Conservation (phyloP, 306 rosid species). For the Psophocarpus tetragonolobus region DNA sequence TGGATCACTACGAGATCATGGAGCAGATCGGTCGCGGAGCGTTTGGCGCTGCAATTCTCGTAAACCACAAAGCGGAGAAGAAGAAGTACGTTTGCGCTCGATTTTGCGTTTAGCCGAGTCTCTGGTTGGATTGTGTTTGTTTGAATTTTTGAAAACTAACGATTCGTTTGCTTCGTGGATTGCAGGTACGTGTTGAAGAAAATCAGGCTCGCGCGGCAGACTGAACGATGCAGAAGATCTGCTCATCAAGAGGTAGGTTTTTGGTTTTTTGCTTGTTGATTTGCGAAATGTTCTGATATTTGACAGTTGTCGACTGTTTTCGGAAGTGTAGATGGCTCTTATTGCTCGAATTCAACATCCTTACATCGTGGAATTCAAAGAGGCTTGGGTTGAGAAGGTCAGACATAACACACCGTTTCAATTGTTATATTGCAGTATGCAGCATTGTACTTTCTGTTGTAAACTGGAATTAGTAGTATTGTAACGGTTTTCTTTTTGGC, state of each 20-base stretch:
- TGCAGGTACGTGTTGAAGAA: slow-evolving; percentile 94
- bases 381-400: slow-evolving; percentile 99
- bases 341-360: slow-evolving; percentile 91
- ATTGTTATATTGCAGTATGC: neutral
- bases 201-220: slow-evolving; percentile 94
- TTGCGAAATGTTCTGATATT: slow-evolving; percentile 10
- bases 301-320: slow-evolving; percentile 10
- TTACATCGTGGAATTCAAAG: slow-evolving; percentile 85
- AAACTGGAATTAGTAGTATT: neutral
- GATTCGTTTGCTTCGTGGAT: slow-evolving; percentile 28
- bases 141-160: slow-evolving; percentile 1
- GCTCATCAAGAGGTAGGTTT: slow-evolving; percentile 90
- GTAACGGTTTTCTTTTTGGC: neutral
- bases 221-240: slow-evolving; percentile 91
- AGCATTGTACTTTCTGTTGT: neutral
- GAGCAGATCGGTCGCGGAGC: slow-evolving; percentile 99
- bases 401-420: neutral
- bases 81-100: slow-evolving; percentile 50
- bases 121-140: neutral
- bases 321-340: slow-evolving; percentile 74
- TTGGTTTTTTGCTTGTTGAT: slow-evolving; percentile 9
- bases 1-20: slow-evolving; percentile 98
- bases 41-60: slow-evolving; percentile 96
- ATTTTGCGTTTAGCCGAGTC: neutral
- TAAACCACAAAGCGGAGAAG: slow-evolving; percentile 78